A percentile compares a stretch with the other conserved stretches of the same genome.
Evolutionary conservation across 1,139 yeast species (phyloP).

Genomic region (Zygosaccharomyces pseudobailii): DNA sequence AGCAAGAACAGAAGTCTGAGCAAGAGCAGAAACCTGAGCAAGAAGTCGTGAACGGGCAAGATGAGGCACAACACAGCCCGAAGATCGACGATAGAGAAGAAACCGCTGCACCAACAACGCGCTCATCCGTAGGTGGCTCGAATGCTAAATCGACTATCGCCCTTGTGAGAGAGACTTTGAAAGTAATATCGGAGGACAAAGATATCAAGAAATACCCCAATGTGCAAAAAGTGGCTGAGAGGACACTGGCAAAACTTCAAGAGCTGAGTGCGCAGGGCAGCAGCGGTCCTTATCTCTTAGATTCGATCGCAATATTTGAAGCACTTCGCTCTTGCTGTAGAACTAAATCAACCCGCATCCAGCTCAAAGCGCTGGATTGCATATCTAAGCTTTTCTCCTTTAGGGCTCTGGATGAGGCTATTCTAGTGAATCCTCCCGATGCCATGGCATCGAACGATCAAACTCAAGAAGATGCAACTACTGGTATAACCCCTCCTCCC

Average conservation of each 20-base stretch:
- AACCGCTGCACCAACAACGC: constrained; percentile 4
- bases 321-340: constrained; percentile 59
- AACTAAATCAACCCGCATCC: constrained; percentile 47
- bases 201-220: constrained; percentile 30
- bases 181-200: constrained; percentile 27
- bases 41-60: background rate
- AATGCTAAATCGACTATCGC: constrained; percentile 28
- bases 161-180: constrained; percentile 29
- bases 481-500: constrained; percentile 48
- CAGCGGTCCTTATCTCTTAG: constrained; percentile 33
- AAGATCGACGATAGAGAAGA: constrained; percentile 2
- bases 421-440: constrained; percentile 40
- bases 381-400: constrained; percentile 62
- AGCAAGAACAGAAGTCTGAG: background rate
- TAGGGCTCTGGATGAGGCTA: constrained; percentile 52
- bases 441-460: constrained; percentile 36
- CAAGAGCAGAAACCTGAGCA: background rate
- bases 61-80: background rate
- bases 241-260: constrained; percentile 22
- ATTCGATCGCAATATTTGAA: constrained; percentile 51
- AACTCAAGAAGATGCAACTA: constrained; percentile 30
- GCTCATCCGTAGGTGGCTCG: constrained; percentile 14
- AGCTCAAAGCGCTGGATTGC: constrained; percentile 57
- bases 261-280: constrained; percentile 19
- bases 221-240: constrained; percentile 28